phyloP scores from a whole-genome alignment of 345 rosid species.

The Noccaea caerulescens region DNA sequence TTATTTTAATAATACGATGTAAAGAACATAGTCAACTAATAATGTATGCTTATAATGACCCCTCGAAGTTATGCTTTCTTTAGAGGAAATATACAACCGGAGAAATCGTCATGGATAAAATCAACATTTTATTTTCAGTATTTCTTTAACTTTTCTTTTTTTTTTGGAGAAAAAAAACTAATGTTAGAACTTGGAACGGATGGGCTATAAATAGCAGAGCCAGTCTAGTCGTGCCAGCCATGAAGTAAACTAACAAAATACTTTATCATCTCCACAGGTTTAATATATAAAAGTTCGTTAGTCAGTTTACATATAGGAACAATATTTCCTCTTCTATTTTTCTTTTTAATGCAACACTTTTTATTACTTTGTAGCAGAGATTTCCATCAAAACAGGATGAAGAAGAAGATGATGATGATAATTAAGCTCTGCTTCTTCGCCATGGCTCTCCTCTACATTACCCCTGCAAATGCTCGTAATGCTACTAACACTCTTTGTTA shows the following conservation, averaged over 20 bases:
- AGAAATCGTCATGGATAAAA: constrained; percentile 28
- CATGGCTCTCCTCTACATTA: constrained; percentile 32
- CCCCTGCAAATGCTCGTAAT: constrained; percentile 42
- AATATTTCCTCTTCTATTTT: not conserved
- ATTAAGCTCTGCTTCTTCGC: constrained; percentile 31
- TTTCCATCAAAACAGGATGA: constrained; percentile 29
- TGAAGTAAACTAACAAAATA: constrained; percentile 28
- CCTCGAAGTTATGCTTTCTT: constrained; percentile 16
- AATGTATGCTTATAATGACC: constrained; percentile 3
- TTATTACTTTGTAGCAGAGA: constrained; percentile 10
- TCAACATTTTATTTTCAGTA: not conserved
- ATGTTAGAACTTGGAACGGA: not conserved
- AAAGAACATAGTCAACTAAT: not conserved
- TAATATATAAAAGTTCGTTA: constrained; percentile 11
- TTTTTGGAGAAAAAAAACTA: not conserved
- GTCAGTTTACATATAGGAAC: not conserved
- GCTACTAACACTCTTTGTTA: constrained; percentile 7
- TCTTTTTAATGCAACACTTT: not conserved
- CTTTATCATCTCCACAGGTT: constrained; percentile 22
- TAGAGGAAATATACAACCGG: constrained; percentile 18
- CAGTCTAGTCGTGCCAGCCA: constrained; percentile 26
- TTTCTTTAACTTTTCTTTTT: constrained; percentile 8
- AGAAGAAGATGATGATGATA: constrained; percentile 4
- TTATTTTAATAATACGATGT: constrained; percentile 13
- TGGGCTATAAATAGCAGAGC: constrained; percentile 37